A percentile compares a stretch with the other conserved stretches of the same genome.
phyloP scores from a whole-genome alignment of 2,329 filamentous ascomycete genomes.

The Penicillium fuscoglaucum region DNA sequence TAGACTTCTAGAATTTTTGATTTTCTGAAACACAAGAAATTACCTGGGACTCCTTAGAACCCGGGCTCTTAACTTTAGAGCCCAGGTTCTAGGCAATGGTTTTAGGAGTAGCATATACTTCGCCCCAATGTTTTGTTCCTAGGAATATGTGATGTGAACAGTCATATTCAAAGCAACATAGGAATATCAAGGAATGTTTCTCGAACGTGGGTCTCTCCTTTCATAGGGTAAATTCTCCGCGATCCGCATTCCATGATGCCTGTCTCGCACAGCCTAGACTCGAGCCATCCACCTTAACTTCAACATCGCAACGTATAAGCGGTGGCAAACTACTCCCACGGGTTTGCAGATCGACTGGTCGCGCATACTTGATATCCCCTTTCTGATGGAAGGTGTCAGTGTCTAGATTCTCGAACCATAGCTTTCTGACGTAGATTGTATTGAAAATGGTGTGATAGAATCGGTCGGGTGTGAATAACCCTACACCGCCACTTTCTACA shows the following conservation, averaged over 20 bases:
- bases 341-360: neutral
- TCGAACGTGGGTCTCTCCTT: neutral
- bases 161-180: neutral
- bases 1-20: neutral
- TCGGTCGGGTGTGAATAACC: neutral
- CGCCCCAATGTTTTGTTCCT: neutral
- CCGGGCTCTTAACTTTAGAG: neutral
- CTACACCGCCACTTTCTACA: conserved; percentile 1
- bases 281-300: neutral
- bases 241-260: neutral
- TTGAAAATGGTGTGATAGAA: neutral
- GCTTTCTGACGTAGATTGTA: neutral
- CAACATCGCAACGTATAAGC: neutral
- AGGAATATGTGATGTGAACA: neutral
- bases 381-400: neutral
- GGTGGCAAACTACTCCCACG: neutral
- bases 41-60: neutral
- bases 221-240: neutral
- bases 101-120: neutral
- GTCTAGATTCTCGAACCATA: neutral
- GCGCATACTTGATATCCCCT: neutral
- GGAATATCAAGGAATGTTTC: neutral
- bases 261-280: neutral
- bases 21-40: neutral
- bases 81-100: neutral